A percentile compares a stretch with the other conserved stretches of the same genome.
Evolutionary conservation across 2,329 filamentous ascomycete genomes (phyloP).

Genomic region (Tricladium varicosporioides): DNA sequence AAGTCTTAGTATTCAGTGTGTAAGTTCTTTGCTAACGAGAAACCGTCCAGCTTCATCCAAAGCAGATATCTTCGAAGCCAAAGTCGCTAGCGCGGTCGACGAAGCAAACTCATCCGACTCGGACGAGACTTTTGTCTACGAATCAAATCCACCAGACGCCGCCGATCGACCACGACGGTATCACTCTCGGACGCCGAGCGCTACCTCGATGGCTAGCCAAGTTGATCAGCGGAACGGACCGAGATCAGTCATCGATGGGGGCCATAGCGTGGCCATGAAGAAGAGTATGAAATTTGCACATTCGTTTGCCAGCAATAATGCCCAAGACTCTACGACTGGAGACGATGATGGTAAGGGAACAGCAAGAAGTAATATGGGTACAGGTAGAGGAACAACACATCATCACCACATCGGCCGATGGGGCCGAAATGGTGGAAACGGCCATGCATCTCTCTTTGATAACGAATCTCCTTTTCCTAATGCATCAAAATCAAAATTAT

Average conservation of each 20-base stretch:
- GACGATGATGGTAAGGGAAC: constrained; percentile 67
- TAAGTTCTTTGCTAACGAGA: constrained; percentile 47
- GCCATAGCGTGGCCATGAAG: constrained; percentile 67
- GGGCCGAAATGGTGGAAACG: constrained; percentile 66
- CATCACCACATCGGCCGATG: constrained; percentile 81
- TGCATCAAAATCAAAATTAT: constrained; percentile 60
- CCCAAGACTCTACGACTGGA: constrained; percentile 46
- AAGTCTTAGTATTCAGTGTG: constrained; percentile 38
- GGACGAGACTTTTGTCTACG: constrained; percentile 98
- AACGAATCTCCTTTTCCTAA: constrained; percentile 77
- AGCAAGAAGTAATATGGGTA: constrained; percentile 59
- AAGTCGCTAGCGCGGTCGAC: constrained; percentile 92
- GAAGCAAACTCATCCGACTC: constrained; percentile 96
- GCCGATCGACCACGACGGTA: constrained; percentile 68
- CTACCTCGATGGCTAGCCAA: constrained; percentile 78
- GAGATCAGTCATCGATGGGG: constrained; percentile 63
- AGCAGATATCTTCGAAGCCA: constrained; percentile 96
- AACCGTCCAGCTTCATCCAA: constrained; percentile 75
- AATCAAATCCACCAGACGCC: constrained; percentile 83
- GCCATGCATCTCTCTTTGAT: constrained; percentile 70
- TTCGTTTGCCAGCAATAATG: constrained; percentile 61
- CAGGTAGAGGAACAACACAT: constrained; percentile 63
- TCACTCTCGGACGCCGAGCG: constrained; percentile 92
- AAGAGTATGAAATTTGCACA: constrained; percentile 97
- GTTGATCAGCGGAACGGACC: constrained; percentile 50